A percentile compares a stretch with the other conserved stretches of the same genome.
These are phyloP conservation scores for Kwoniella shandongensis DNA, from an alignment of 768 basidiomycete species.

Conservation along the genomic window DNA sequence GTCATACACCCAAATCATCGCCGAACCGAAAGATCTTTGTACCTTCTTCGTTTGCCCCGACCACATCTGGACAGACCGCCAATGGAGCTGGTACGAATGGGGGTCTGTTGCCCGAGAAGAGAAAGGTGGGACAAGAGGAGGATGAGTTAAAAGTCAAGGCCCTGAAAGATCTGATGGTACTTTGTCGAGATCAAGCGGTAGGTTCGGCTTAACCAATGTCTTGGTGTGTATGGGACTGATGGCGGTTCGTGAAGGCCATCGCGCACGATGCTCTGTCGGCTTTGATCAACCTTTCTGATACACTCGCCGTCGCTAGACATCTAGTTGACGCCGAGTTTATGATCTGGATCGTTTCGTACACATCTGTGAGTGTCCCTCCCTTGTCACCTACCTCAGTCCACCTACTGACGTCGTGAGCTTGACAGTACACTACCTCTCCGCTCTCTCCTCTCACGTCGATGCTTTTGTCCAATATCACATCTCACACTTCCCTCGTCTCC, in stretches of 20 bases:
- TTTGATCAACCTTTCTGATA: slow-evolving; percentile 89
- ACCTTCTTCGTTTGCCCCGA: slow-evolving; percentile 50
- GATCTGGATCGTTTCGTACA: slow-evolving; percentile 80
- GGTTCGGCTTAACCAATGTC: slow-evolving; percentile 33
- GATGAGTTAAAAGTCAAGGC: slow-evolving; percentile 59
- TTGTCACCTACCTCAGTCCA: no score
- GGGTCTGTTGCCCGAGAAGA: slow-evolving; percentile 29
- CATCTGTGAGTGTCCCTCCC: slow-evolving; percentile 66
- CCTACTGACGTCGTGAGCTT: no score
- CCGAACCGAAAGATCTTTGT: slow-evolving; percentile 76
- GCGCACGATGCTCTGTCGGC: slow-evolving; percentile 95
- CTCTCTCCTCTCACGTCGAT: slow-evolving; percentile 95
- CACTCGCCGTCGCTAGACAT: slow-evolving; percentile 64
- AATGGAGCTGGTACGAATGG: slow-evolving; percentile 14
- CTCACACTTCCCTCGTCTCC: slow-evolving; percentile 67
- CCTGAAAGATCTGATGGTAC: slow-evolving; percentile 73
- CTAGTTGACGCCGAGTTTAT: slow-evolving; percentile 74
- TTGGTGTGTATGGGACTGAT: neutral
- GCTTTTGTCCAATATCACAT: slow-evolving; percentile 91
- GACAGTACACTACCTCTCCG: slow-evolving; percentile 82
- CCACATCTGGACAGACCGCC: neutral
- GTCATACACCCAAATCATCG: slow-evolving; percentile 71
- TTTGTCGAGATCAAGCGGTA: slow-evolving; percentile 87
- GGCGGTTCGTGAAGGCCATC: slow-evolving; percentile 62
- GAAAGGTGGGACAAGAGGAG: slow-evolving; percentile 51